Conservation (phyloP, 139 green algal genomes). For the Auxenochlorella protothecoides region DNA sequence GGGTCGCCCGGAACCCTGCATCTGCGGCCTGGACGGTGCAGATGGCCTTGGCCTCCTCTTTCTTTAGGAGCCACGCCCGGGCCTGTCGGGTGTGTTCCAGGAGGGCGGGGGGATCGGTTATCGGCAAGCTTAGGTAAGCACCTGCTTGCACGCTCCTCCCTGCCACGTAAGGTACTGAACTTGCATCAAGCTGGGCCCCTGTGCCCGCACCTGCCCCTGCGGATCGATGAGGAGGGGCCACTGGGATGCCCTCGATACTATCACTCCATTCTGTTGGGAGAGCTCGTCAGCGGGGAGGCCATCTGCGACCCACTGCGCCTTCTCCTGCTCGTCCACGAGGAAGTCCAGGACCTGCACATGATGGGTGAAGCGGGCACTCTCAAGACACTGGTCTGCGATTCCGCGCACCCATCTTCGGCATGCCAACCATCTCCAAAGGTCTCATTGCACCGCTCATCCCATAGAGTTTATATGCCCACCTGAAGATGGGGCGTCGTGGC, state of each 20-base stretch:
- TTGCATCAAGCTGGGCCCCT: conserved; percentile 14
- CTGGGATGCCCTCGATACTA: conserved; percentile 76
- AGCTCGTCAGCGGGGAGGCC: conserved; percentile 90
- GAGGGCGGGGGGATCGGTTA: too few species aligned
- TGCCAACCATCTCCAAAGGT: too few species aligned
- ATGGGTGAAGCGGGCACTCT: background rate
- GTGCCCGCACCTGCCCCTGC: conserved; percentile 46
- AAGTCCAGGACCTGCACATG: conserved; percentile 37
- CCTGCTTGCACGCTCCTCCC: too few species aligned
- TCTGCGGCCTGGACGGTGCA: too few species aligned
- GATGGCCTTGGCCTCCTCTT: too few species aligned
- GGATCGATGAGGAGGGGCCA: conserved; percentile 88
- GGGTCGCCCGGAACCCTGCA: too few species aligned
- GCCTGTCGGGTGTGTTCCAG: too few species aligned
- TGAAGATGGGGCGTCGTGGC: conserved; percentile 67
- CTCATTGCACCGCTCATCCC: background rate
- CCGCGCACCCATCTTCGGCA: too few species aligned
- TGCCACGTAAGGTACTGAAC: too few species aligned
- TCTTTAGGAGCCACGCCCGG: too few species aligned
- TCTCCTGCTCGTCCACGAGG: conserved; percentile 81
- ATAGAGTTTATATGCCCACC: conserved; percentile 19
- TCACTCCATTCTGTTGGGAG: conserved; percentile 89
- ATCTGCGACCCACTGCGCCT: conserved; percentile 78
- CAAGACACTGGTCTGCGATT: background rate
- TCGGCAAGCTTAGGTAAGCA: too few species aligned